Conservation (phyloP, 2,329 filamentous ascomycete genomes). For the Talaromyces islandicus region DNA sequence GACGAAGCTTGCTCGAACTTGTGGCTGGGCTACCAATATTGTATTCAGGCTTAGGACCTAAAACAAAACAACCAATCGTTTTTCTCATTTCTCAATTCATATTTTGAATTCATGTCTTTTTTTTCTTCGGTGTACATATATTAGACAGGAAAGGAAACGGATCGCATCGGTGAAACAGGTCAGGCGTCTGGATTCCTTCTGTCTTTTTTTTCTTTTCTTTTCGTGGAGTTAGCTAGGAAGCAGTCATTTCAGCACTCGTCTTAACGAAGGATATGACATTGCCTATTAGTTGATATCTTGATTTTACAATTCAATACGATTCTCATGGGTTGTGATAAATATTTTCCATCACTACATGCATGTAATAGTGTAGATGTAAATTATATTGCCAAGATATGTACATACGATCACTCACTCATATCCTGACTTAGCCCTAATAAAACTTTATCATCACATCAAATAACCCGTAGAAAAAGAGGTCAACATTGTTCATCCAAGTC, state of each 20-base stretch:
- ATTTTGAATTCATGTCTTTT: not conserved
- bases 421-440: too few species aligned
- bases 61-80: not conserved
- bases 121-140: conserved; percentile 10
- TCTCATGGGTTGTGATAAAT: not conserved
- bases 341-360: not conserved
- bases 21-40: conserved; percentile 11
- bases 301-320: not conserved
- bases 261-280: not conserved
- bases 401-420: too few species aligned
- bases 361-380: too few species aligned
- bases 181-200: not conserved
- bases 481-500: too few species aligned
- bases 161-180: not conserved
- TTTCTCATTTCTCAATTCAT: not conserved
- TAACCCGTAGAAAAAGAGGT: too few species aligned
- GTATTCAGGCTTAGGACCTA: conserved; percentile 5
- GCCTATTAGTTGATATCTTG: not conserved
- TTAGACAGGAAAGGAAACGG: not conserved
- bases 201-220: not conserved
- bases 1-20: conserved; percentile 7
- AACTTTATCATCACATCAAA: too few species aligned
- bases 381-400: too few species aligned
- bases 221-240: not conserved
- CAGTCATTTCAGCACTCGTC: not conserved